Base-by-base conservation (phyloP, 257 asterid genomes). In the Salvia miltiorrhiza region DNA sequence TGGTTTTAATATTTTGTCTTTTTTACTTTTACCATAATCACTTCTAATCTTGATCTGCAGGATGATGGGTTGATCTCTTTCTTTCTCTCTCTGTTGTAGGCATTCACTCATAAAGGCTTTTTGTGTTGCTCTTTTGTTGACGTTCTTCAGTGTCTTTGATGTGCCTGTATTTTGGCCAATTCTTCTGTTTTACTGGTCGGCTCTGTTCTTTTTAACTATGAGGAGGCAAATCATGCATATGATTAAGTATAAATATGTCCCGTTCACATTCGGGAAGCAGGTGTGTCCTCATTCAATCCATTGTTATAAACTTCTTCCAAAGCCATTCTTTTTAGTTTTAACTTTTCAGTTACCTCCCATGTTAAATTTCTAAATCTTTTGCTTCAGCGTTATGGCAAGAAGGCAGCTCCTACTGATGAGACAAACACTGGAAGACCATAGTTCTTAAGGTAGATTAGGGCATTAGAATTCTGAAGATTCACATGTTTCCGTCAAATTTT, bases 141-240 rank as follows among this genome's bases (percentile, higher is more conserved):
- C 99, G 28, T 90, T 91, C 90, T 93, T 93, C 93, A 81, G 95
- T 67, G 96, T 89, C 76, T 93, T 93, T 72, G 96, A 90, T 49
- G 97, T 93, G 59, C 99, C 99, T 63, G 99, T 93, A 58, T 93
- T 93, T 77, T 93, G 99, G 96, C 99, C 99, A 33, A 88, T 93
- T 82, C 86, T 93, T 76, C 85, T 93, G 49, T 90, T 93, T 84
- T 90, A 93, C 75, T 93, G 99, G 97, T 65, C 85, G 64, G 85
- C 85, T 70, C 87, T 93, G 44, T 93, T 93, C 70, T 5, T 93
- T 37, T 84, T 95, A 7, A 90, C 99, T 7, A 93, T 93, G 99
- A 93, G 89, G 87, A 87, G 96, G 90, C 99, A 93, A 74, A 88
- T 93, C 80, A 86, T 90, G 96, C 99, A 93, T 82, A 93, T 93